A percentile compares a stretch with the other conserved stretches of the same genome.
Evolutionary conservation across 2,329 filamentous ascomycete species (phyloP).

Genomic region (Trichothecium sympodiale): DNA sequence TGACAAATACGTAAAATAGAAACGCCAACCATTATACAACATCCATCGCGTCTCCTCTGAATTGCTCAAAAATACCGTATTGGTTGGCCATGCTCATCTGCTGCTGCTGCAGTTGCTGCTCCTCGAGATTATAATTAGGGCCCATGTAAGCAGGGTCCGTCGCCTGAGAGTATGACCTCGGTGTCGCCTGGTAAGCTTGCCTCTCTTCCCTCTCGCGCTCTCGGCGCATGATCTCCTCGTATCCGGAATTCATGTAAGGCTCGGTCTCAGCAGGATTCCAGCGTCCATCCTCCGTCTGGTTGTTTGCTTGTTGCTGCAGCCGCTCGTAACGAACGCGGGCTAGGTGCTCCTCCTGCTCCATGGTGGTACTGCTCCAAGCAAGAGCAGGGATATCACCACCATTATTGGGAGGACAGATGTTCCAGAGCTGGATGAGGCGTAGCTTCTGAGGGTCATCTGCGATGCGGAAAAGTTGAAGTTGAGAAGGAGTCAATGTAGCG

Average conservation of each 20-base stretch:
- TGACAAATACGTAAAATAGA: no score
- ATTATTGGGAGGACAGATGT: slow-evolving; percentile 60
- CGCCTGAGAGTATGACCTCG: slow-evolving; percentile 37
- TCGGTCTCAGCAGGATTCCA: slow-evolving; percentile 49
- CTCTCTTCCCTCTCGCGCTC: slow-evolving; percentile 44
- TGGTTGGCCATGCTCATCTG: slow-evolving; percentile 54
- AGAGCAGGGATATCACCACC: slow-evolving; percentile 40
- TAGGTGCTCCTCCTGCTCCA: slow-evolving; percentile 48
- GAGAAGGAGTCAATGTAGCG: slow-evolving; percentile 56
- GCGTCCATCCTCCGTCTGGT: slow-evolving; percentile 41
- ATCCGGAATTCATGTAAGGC: slow-evolving; percentile 78
- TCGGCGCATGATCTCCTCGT: slow-evolving; percentile 55
- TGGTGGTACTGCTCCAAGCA: slow-evolving; percentile 39
- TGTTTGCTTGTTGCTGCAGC: slow-evolving; percentile 33
- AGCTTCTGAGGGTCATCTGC: slow-evolving; percentile 62
- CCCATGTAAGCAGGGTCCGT: slow-evolving; percentile 59
- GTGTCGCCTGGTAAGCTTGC: slow-evolving; percentile 18
- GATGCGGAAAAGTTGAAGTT: slow-evolving; percentile 67
- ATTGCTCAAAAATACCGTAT: slow-evolving; percentile 51
- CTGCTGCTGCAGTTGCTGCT: slow-evolving; percentile 38
- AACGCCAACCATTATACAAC: slow-evolving; percentile 21
- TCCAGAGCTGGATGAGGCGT: slow-evolving; percentile 75
- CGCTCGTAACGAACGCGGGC: slow-evolving; percentile 48
- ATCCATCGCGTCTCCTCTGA: slow-evolving; percentile 34
- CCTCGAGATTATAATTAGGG: slow-evolving; percentile 32